Evolutionary conservation across 1,284 basidiomycete species (phyloP).

Genomic region (Trichosporon ovoides): DNA sequence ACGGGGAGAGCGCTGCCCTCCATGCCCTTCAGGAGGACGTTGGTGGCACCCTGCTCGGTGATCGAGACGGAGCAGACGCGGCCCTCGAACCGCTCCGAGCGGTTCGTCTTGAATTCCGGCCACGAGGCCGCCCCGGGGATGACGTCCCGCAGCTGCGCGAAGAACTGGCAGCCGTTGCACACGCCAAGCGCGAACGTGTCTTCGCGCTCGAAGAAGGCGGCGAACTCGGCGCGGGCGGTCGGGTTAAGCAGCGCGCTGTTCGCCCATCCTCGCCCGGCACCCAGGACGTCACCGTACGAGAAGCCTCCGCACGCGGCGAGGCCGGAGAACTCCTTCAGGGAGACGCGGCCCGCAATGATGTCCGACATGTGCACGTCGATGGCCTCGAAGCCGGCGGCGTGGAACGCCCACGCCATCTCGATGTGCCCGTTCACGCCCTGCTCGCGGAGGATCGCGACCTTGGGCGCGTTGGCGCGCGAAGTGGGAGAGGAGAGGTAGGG

Average conservation of each 20-base stretch:
- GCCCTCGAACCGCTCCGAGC: slow-evolving; percentile 84
- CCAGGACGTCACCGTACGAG: slow-evolving; percentile 96
- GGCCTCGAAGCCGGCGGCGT: slow-evolving; percentile 85
- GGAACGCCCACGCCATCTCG: slow-evolving; percentile 98
- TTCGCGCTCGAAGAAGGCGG: slow-evolving; percentile 69
- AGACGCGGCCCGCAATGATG: slow-evolving; percentile 67
- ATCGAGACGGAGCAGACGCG: slow-evolving; percentile 77
- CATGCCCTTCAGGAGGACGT: slow-evolving; percentile 87
- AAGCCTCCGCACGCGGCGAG: slow-evolving; percentile 96
- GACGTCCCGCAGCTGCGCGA: slow-evolving; percentile 77
- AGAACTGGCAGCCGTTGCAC: slow-evolving; percentile 98
- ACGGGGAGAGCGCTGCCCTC: slow-evolving; percentile 79
- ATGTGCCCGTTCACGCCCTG: slow-evolving; percentile 98
- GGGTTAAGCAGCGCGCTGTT: slow-evolving; percentile 82
- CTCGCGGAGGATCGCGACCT: slow-evolving; percentile 91
- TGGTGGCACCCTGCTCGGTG: slow-evolving; percentile 52
- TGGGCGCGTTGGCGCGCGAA: slow-evolving; percentile 55
- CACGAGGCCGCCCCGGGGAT: slow-evolving; percentile 80
- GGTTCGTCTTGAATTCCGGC: slow-evolving; percentile 89
- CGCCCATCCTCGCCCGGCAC: slow-evolving; percentile 97
- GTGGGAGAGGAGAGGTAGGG: slow-evolving; percentile 54
- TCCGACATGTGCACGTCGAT: slow-evolving; percentile 99
- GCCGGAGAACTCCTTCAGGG: slow-evolving; percentile 70
- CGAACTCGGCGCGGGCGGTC: slow-evolving; percentile 68
- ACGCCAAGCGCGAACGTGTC: slow-evolving; percentile 88